Conservation (phyloP, 2,329 filamentous ascomycete species). For the Aspergillus tamarii region DNA sequence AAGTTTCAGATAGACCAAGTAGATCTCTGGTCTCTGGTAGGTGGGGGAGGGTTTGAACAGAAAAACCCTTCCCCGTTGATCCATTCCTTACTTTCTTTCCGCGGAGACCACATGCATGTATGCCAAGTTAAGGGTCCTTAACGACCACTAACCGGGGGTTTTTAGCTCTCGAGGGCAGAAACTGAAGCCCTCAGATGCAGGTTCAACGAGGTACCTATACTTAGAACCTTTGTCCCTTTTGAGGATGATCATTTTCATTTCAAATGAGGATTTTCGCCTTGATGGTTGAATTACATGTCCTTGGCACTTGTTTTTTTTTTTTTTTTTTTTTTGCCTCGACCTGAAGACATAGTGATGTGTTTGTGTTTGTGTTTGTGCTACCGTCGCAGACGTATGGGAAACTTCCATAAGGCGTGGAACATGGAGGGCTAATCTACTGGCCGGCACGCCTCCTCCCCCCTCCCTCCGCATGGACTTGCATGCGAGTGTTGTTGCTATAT, state of each 20-base stretch:
- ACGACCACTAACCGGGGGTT: background rate
- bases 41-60: too few species aligned
- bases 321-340: background rate
- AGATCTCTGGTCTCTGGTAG: background rate
- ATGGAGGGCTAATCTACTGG: background rate
- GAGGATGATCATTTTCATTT: background rate
- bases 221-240: background rate
- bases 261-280: background rate
- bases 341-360: background rate
- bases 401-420: background rate
- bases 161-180: background rate
- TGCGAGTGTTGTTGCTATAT: constrained; percentile 2
- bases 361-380: background rate
- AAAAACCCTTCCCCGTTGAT: background rate
- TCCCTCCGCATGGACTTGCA: background rate
- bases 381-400: background rate
- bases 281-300: background rate
- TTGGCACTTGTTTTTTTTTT: background rate
- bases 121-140: background rate
- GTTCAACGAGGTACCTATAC: background rate
- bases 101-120: background rate
- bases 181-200: background rate
- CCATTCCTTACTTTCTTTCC: background rate
- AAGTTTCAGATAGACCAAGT: constrained; percentile 2
- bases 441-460: background rate